Percentiles rank a stretch among this genome's conserved stretches.
These are phyloP conservation scores for Hericium coralloides DNA, from an alignment of 768 basidiomycete genomes.

Conservation along the genomic window DNA sequence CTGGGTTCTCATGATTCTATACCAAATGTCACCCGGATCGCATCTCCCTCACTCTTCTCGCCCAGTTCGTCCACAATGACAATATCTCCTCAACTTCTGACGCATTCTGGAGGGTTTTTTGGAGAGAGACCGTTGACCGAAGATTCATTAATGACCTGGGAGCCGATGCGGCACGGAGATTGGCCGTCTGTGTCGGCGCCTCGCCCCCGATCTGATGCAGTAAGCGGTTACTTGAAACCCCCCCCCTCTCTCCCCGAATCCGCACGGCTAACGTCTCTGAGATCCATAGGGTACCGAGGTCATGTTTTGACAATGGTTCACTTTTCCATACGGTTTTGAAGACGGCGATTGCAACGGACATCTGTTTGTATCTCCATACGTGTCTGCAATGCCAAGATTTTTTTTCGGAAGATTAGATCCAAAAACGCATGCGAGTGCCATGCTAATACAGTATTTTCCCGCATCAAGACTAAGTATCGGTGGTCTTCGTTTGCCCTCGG, in stretches of 20 bases:
- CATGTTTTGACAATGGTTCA: not conserved
- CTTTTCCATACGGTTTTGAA: not conserved
- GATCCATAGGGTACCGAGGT: not conserved
- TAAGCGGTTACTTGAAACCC: not conserved
- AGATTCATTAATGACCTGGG: slow-evolving; percentile 57
- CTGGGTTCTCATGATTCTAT: too few relatives aligned
- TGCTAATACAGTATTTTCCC: too few relatives aligned
- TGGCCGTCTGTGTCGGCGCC: not conserved
- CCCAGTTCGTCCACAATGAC: too few relatives aligned
- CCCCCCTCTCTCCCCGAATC: not conserved
- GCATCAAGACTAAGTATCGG: not conserved
- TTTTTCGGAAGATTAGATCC: too few relatives aligned
- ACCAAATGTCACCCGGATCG: too few relatives aligned
- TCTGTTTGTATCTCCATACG: not conserved
- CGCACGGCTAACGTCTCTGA: not conserved
- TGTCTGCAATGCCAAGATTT: too few relatives aligned
- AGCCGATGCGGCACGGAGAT: slow-evolving; percentile 30
- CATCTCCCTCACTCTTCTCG: too few relatives aligned
- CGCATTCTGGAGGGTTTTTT: not conserved
- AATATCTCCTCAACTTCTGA: not conserved
- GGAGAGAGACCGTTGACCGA: slow-evolving; percentile 24
- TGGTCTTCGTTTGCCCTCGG: not conserved
- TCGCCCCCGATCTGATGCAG: not conserved
- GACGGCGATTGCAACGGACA: too few relatives aligned
- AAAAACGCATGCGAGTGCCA: too few relatives aligned